Conservation (phyloP, 225 moss, liverwort and hornwort genomes). For the Sphagnum tenellum region DNA sequence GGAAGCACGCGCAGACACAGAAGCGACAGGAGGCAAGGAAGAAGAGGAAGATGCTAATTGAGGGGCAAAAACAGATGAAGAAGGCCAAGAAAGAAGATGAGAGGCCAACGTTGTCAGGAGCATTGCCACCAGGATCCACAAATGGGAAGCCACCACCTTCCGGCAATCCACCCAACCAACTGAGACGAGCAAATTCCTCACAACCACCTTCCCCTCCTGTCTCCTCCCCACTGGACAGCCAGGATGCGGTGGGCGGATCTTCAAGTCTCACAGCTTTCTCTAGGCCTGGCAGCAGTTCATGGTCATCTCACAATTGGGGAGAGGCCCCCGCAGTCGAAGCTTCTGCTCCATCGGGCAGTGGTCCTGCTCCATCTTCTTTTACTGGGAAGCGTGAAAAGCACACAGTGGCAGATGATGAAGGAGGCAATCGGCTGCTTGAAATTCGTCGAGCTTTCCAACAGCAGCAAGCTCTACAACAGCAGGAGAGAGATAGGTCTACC, state of each 20-base stretch:
- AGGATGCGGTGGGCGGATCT: constrained; percentile 31
- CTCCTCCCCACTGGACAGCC: constrained; percentile 64
- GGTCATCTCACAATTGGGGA: constrained; percentile 32
- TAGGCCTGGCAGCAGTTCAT: constrained; percentile 38
- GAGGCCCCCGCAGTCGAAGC: constrained; percentile 1
- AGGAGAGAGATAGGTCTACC: constrained; percentile 22
- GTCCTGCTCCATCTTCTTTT: constrained; percentile 3
- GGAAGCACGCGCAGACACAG: constrained; percentile 45
- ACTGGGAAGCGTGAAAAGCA: constrained; percentile 29
- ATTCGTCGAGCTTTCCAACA: constrained; percentile 23
- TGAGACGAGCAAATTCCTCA: constrained; percentile 34
- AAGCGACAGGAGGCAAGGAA: constrained; percentile 65
- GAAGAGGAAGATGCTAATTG: constrained; percentile 66
- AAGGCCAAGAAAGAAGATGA: constrained; percentile 73
- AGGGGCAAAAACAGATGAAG: constrained; percentile 72
- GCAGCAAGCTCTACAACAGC: constrained; percentile 6
- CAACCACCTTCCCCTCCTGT: constrained; percentile 16
- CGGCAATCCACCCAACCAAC: constrained; percentile 23
- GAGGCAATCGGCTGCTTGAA: constrained; percentile 33
- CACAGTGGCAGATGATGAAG: constrained; percentile 10
- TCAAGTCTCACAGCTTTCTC: constrained; percentile 37
- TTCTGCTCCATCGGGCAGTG: constrained; percentile 8
- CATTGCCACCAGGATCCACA: not conserved
- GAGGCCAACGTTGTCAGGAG: constrained; percentile 12
- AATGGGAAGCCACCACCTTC: constrained; percentile 16